Percentiles rank a stretch among this genome's conserved stretches.
phyloP scores from a whole-genome alignment of 495 filamentous ascomycete species.

The Daldinia loculata region DNA sequence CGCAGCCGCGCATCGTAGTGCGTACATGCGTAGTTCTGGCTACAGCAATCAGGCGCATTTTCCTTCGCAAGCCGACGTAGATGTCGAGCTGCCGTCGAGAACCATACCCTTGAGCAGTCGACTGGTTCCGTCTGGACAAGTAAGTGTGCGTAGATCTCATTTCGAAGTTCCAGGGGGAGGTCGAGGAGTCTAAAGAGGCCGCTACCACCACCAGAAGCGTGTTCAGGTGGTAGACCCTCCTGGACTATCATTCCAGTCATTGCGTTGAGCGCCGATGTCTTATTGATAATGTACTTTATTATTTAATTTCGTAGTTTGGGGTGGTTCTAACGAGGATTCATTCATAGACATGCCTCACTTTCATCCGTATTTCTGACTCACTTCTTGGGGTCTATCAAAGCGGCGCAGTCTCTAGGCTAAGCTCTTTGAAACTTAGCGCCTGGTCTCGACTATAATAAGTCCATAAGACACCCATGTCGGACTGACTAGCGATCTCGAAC shows the following conservation, averaged over 20 bases:
- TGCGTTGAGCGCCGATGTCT: not conserved
- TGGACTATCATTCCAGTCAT: not conserved
- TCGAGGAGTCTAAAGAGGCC: conserved; percentile 17
- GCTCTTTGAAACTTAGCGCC: conserved; percentile 14
- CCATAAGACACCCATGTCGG: not conserved
- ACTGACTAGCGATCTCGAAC: not conserved
- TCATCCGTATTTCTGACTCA: not conserved
- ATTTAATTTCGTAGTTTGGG: too few relatives aligned
- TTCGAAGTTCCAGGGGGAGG: conserved; percentile 24
- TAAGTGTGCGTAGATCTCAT: conserved; percentile 17
- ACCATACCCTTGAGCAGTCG: not conserved
- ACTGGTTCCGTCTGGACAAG: conserved; percentile 2
- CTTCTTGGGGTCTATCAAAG: not conserved
- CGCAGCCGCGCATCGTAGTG: conserved; percentile 16
- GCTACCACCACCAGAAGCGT: not conserved
- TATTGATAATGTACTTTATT: too few relatives aligned
- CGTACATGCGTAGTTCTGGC: conserved; percentile 6
- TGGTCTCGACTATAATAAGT: not conserved
- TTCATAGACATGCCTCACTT: not conserved
- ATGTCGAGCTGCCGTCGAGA: conserved; percentile 8
- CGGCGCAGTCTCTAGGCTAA: conserved; percentile 2
- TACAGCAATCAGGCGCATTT: conserved; percentile 12
- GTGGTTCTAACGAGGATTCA: too few relatives aligned
- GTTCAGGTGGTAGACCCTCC: not conserved
- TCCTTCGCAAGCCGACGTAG: conserved; percentile 10